Evolutionary conservation across 495 filamentous ascomycete species (phyloP), one percentile per base, ranked within the genome.

Genomic region (Darksidea phi): DNA sequence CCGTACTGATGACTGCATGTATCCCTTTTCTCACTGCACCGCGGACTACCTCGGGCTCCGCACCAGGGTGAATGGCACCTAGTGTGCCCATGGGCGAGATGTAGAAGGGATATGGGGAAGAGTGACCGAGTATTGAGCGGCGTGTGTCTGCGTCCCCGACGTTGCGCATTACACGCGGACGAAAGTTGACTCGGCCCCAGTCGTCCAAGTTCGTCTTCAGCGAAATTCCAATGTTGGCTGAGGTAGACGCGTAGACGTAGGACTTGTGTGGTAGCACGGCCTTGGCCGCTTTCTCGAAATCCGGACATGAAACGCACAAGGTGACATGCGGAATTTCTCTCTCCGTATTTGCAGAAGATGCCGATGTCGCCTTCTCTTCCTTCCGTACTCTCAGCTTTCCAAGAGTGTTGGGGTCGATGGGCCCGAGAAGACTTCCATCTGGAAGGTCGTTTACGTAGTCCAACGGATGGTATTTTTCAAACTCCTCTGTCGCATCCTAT

Each of bases 61-160:
- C 67, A 26, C 51, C 64, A 1, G 64, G 46, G 48, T 70, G 55
- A 25, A 59, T 55, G 15, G 58, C 42, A 13, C 64, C 53, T 0
- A 66, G 54, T 17, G 67, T 63, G 6, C 60, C 67, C 54, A 66
- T 58, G 28, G 67, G 67, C 1, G 64, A 61, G 26, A 67, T 64
- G 34, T 68, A 67, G 56, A 70, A 55, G 6, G 67, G 67, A 32
- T 68, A 54, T 25, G 23, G 58, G 6, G 24, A 25, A 12, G 12
- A 41, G 26, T 61, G 46, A n/a, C 64, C 64, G 5, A 70, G 57
- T 12, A 70, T 60, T 2, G 25, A 20, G 28, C 57, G 20, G 5
- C 28, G 23, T 18, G 57, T 61, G 38, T 56, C 50, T 0, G 68
- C 65, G 23, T 53, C 23, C n/a, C 47, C 49, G 0, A 70, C 67